Evolutionary conservation across 1,139 yeast species (phyloP), one percentile per base, ranked within the genome.

Genomic region (Blastobotrys raffinosifermentans): DNA sequence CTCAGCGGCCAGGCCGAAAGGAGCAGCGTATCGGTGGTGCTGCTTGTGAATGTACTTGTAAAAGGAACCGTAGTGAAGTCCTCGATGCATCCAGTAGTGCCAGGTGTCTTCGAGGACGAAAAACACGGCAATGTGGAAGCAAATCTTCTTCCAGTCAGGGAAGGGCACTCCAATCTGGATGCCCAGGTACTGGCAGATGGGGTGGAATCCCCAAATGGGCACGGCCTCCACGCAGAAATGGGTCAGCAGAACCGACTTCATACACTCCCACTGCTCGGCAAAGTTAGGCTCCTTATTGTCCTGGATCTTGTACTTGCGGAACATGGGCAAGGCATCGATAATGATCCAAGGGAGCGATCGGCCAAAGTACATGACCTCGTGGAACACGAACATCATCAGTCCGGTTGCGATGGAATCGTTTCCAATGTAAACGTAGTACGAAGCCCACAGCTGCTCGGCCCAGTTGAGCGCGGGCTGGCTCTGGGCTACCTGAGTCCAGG

Each of bases 141-240:
- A 60, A 67, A 84, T 77, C 21, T 73, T 72, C 39, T 63, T 64
- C 58, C 67, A 57, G 26, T 76, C 71, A 32, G 83, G 85, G 70
- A 89, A 87, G 14, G 96, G 96, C 6, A 87, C 94, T 32, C 73
- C 71, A 51, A 77, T 75, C 10, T 78, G 64, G 49, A 89, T 82
- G 44, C 91, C 91, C 50, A 87, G 71, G 51, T 70, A 69, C 44
- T 80, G 75, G 66, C 96, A 85, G 55, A 89, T 66, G 40, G 96
- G 95, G 61, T 89, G 96, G 75, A 89, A 89, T 35, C 86, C 80
- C 95, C 96, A 89, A 54, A 89, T 89, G 41, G 96, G 97, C 43
- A 91, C 72, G 7, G 94, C 95, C 64, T 89, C 97, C 38, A 89
- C 95, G 49, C 89, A 61, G 60, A 87, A 81, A 64, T 89, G 97